Base-by-base conservation (phyloP, 768 basidiomycete genomes). In the Psilocybe sp. region DNA sequence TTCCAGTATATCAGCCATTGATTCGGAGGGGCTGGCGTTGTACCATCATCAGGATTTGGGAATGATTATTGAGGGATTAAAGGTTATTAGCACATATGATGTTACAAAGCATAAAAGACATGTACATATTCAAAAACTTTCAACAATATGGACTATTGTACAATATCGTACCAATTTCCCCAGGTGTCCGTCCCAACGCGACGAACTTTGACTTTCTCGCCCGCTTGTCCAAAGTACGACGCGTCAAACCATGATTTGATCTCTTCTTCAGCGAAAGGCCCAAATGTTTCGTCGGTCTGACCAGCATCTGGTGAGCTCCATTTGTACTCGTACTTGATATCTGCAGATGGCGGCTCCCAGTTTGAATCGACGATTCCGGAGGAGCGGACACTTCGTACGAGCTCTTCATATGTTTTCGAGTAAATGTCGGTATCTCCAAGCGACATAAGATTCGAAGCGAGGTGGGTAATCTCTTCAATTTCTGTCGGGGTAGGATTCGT, bases 1-100 rank as follows among this genome's bases (percentile, higher is more conserved):
- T 98, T 96, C 74, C 96, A 98, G 65, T 97, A 94, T 64, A 85
- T 93, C 65, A 93, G 91, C 66, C 91, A 93, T 65, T 92, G 19
- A 50, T 13, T 41, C 10, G 20, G 31, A 42, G 15, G 12, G 31
- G 3, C 50, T 28, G 42, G 33, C 34, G 33, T 46, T 44, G 46
- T 33, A 44, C 37, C 46, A 49, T 49, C 16, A 36, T 48, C 42
- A 51, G 19, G 42, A 13, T 11, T 40, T 15, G 44, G 20, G 37
- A 16, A 20, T 11, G 19, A 46, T 33, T 42, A 15, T 12, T 49
- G 36, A 37, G n/a, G 44, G 52, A 52, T 44, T 55, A 51, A 46
- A 40, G 42, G 36, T 16, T 46, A 46, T 46, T 60, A 39, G 53
- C 31, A 52, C 20, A 47, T 40, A 46, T 35, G 44, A 23, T 47